Evolutionary conservation across 176 grass and related monocot species (phyloP), one percentile per base, ranked within the genome.

Genomic region (Melocanna baccifera): DNA sequence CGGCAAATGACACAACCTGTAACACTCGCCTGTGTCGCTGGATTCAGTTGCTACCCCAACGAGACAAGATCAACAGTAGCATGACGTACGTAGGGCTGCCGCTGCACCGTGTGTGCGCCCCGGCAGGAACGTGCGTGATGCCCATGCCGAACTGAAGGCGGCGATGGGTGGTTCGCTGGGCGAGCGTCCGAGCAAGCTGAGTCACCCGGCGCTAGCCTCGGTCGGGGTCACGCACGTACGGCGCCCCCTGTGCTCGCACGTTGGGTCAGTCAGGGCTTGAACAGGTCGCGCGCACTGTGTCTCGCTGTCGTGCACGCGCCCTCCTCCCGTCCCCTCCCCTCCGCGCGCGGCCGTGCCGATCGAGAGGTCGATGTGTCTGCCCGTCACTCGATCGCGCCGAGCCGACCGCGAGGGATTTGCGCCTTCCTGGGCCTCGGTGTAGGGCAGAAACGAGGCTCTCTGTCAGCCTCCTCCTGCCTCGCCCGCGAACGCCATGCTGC

Each of bases 41-140:
- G 59, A 48, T 32, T 10, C 59, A 20, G 77, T n/a, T 11, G 75
- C 36, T 26, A 15, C 55, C 74, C 74, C 75, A 25, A 13, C 51
- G 42, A 22, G n/a, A 20, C 26, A 45, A 12, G 46, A 15, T 3
- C 28, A 67, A 51, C 48, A 81, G 65, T 83, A 12, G 69, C 69
- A 39, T 73, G 47, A 2, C 55, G 55, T 73, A 32, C 76, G 72
- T 74, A 11, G 43, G 55, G 4, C 7, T 30, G 55, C 14, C 7
- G 75, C 39, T 63, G 76, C 19, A 45, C 57, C 30, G 52, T 15
- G 71, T 0, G 47, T 22, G 73, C 1, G 76, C 25, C 45, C 20
- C 22, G 20, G 45, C 42, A 19, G 64, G 48, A 82, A 28, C 66
- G 51, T 71, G 80, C 80, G 72, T 78, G 81, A 32, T 73, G 86